phyloP scores from a whole-genome alignment of 345 rosid genomes.

The Conringia planisiliqua region DNA sequence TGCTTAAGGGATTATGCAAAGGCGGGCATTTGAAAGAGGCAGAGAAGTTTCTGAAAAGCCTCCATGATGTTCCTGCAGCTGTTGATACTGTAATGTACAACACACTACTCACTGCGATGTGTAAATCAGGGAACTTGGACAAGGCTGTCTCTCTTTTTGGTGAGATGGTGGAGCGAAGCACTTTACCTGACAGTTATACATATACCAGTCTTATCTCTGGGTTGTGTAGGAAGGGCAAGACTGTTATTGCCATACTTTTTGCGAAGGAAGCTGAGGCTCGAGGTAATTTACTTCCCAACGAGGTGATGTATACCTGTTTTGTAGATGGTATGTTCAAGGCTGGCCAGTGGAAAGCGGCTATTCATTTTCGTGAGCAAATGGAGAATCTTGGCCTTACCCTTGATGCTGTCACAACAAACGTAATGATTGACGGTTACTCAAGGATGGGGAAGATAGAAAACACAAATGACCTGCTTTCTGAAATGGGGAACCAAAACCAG shows the following conservation, averaged over 20 bases:
- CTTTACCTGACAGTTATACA: constrained; percentile 66
- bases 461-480: constrained; percentile 39
- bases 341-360: constrained; percentile 58
- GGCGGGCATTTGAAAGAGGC: constrained; percentile 64
- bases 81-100: constrained; percentile 68
- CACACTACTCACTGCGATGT: constrained; percentile 56
- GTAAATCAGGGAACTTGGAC: constrained; percentile 53
- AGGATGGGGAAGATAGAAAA: constrained; percentile 60
- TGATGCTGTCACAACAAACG: constrained; percentile 60
- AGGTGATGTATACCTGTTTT: constrained; percentile 55
- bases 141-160: constrained; percentile 60
- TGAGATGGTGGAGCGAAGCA: constrained; percentile 56
- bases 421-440: constrained; percentile 49
- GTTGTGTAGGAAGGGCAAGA: constrained; percentile 64
- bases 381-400: constrained; percentile 40
- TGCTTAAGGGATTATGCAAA: constrained; percentile 81
- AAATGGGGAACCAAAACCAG: constrained; percentile 36
- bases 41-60: constrained; percentile 49
- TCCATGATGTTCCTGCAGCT: constrained; percentile 52
- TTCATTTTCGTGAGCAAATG: constrained; percentile 47
- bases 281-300: constrained; percentile 40
- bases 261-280: constrained; percentile 47
- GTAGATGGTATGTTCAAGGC: constrained; percentile 69
- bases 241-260: constrained; percentile 61
- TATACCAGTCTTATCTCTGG: constrained; percentile 66